These are phyloP conservation scores for Tirmania nivea DNA, from an alignment of 495 filamentous ascomycete genomes.

Conservation along the genomic window DNA sequence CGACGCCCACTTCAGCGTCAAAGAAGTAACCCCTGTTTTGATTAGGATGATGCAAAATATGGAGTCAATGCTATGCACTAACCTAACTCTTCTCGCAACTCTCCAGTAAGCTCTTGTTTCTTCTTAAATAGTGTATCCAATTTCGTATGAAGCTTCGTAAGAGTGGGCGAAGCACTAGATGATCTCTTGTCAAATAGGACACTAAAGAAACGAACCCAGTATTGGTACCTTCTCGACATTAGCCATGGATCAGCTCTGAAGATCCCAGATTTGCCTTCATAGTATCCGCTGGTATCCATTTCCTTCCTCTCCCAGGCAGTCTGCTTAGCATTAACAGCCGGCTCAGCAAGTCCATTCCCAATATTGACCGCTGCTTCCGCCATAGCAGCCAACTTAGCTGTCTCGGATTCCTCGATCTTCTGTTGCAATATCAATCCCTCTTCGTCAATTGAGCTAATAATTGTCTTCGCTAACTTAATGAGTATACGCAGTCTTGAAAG, in stretches of 20 bases:
- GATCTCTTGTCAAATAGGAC: no score
- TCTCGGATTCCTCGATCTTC: conserved; percentile 46
- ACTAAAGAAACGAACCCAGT: no score
- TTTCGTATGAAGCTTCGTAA: conserved; percentile 43
- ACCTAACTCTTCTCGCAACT: conserved; percentile 33
- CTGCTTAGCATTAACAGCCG: conserved; percentile 24
- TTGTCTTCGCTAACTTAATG: conserved; percentile 40
- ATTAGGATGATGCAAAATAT: neutral
- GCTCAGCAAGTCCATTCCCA: conserved; percentile 28
- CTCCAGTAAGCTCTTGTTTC: conserved; percentile 35
- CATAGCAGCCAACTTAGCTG: conserved; percentile 41
- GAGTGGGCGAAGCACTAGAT: conserved; percentile 35
- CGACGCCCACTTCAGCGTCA: conserved; percentile 68
- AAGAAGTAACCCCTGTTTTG: conserved; percentile 26
- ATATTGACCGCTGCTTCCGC: conserved; percentile 40
- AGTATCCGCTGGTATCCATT: conserved; percentile 19
- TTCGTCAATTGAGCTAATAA: conserved; percentile 70
- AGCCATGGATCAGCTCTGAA: conserved; percentile 50
- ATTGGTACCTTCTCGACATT: conserved; percentile 38
- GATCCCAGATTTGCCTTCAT: conserved; percentile 28
- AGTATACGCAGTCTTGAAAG: conserved; percentile 37
- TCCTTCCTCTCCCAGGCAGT: conserved; percentile 16
- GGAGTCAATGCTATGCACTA: conserved; percentile 6
- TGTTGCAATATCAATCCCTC: conserved; percentile 68
- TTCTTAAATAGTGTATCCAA: conserved; percentile 35